Conservation (phyloP, 805 yeast species). For the Grigorovia yakushimaensis region DNA sequence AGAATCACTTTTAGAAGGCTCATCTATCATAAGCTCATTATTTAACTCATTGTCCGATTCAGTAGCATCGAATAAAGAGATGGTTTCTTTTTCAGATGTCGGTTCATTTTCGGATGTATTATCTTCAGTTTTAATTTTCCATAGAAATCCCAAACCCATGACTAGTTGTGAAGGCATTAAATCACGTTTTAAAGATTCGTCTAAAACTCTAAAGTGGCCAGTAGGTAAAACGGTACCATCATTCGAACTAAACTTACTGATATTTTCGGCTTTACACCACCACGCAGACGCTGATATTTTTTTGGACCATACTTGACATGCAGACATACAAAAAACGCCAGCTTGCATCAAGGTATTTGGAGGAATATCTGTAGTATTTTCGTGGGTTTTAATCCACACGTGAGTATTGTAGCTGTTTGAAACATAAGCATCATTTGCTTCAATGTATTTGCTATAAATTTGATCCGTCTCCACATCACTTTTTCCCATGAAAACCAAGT, state of each 20-base stretch:
- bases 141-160: constrained; percentile 81
- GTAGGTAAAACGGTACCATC: constrained; percentile 43
- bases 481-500: constrained; percentile 76
- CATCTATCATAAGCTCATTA: too few relatives aligned
- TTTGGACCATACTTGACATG: constrained; percentile 84
- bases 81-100: too few relatives aligned
- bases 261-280: constrained; percentile 62
- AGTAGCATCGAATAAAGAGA: too few relatives aligned
- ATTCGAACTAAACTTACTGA: constrained; percentile 58
- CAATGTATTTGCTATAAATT: constrained; percentile 69
- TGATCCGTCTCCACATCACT: constrained; percentile 73
- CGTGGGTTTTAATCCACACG: constrained; percentile 75
- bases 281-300: constrained; percentile 77
- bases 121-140: constrained; percentile 47
- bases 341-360: constrained; percentile 88
- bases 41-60: too few relatives aligned
- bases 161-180: constrained; percentile 76
- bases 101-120: constrained; percentile 5
- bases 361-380: constrained; percentile 62
- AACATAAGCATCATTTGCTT: constrained; percentile 62
- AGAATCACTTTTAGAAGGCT: too few relatives aligned
- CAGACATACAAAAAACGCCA: constrained; percentile 70
- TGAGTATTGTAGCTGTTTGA: constrained; percentile 66
- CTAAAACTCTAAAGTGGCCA: constrained; percentile 49
- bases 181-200: constrained; percentile 42